Evolutionary conservation across 2,329 filamentous ascomycete species (phyloP).

Genomic region (Colletotrichum tanaceti): DNA sequence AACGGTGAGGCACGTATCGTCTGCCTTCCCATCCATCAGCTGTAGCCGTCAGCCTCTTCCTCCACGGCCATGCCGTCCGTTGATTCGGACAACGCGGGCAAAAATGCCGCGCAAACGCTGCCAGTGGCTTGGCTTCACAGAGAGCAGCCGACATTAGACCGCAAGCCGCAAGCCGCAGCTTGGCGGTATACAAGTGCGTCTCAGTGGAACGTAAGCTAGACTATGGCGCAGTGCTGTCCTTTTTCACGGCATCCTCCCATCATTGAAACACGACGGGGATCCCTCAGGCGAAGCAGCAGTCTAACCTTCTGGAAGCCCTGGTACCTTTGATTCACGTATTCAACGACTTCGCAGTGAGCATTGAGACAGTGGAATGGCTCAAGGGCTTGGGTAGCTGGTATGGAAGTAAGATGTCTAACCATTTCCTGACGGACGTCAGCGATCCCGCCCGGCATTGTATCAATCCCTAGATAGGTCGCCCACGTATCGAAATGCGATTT

Average conservation of each 20-base stretch:
- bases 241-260: background rate
- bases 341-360: background rate
- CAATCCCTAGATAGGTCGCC: background rate
- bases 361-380: background rate
- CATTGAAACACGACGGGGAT: background rate
- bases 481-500: background rate
- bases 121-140: background rate
- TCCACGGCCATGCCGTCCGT: background rate
- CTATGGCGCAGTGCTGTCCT: background rate
- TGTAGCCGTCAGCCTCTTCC: background rate
- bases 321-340: no score
- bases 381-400: background rate
- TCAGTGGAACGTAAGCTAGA: background rate
- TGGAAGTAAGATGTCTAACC: no score
- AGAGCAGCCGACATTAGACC: conserved; percentile 9
- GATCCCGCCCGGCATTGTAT: background rate
- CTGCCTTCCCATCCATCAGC: no score
- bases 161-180: background rate
- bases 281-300: background rate
- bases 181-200: background rate
- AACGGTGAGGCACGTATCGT: background rate
- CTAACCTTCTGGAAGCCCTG: background rate
- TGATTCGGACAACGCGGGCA: conserved; percentile 8
- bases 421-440: background rate
- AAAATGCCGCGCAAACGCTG: conserved; percentile 11